Evolutionary conservation across 2,329 filamentous ascomycete species (phyloP).

Genomic region (Fusarium nematophilum): DNA sequence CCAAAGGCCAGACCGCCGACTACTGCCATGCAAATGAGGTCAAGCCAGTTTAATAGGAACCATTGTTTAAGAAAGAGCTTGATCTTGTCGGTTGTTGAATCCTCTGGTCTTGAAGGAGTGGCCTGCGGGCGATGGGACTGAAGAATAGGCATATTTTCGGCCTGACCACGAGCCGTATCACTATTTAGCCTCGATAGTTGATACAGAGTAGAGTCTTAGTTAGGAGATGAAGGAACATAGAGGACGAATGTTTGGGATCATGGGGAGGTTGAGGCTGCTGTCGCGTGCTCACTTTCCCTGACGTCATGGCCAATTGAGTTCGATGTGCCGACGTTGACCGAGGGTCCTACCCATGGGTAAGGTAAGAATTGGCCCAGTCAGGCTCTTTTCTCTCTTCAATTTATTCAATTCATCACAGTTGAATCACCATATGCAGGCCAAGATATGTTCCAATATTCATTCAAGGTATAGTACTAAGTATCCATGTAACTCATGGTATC

Average conservation of each 20-base stretch:
- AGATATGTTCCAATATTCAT: background rate
- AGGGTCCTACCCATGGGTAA: too few species aligned
- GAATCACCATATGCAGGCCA: too few species aligned
- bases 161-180: background rate
- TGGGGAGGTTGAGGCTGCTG: background rate
- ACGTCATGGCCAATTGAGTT: background rate
- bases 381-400: too few species aligned
- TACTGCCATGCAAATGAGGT: slow-evolving; percentile 68
- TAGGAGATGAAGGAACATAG: too few species aligned
- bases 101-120: slow-evolving; percentile 1
- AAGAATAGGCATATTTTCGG: slow-evolving; percentile 33
- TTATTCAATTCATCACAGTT: too few species aligned
- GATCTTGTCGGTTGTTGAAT: slow-evolving; percentile 14
- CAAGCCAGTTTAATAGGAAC: slow-evolving; percentile 68
- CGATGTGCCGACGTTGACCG: too few species aligned
- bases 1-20: slow-evolving; percentile 54
- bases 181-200: too few species aligned
- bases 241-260: background rate
- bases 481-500: background rate
- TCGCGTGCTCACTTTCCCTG: slow-evolving; percentile 2
- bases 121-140: slow-evolving; percentile 14
- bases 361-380: background rate
- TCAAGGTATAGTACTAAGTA: background rate
- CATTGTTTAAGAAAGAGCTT: slow-evolving; percentile 55
- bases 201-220: too few species aligned